These are phyloP conservation scores for Arthrinium puccinioides DNA, from an alignment of 2,329 filamentous ascomycete genomes.

Conservation along the genomic window DNA sequence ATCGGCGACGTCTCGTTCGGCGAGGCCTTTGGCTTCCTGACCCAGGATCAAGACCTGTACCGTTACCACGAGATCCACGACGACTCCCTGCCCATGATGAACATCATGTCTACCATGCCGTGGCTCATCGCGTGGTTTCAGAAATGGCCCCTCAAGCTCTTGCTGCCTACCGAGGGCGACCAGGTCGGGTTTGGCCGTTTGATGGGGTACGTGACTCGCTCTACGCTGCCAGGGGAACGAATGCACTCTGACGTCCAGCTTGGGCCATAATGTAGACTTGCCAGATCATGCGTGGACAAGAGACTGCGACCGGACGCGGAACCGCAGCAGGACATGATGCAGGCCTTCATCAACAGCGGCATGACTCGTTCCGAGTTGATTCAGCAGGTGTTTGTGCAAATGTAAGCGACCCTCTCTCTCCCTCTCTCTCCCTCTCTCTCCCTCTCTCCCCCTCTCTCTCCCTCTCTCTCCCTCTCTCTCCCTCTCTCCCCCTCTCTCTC, in stretches of 20 bases:
- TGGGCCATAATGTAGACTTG: slow-evolving; percentile 11
- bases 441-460: no score
- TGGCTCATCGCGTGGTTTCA: slow-evolving; percentile 26
- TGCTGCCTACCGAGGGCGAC: slow-evolving; percentile 28
- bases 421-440: background rate
- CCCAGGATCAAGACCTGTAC: slow-evolving; percentile 39
- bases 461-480: no score
- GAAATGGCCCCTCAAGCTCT: slow-evolving; percentile 26
- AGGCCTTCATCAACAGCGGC: slow-evolving; percentile 29
- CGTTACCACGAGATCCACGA: slow-evolving; percentile 36
- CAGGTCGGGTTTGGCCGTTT: slow-evolving; percentile 30
- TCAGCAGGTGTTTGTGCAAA: slow-evolving; percentile 30
- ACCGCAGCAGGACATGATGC: slow-evolving; percentile 29
- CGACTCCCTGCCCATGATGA: slow-evolving; percentile 30
- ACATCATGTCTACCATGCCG: slow-evolving; percentile 27
- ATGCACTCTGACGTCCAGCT: background rate
- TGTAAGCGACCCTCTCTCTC: slow-evolving; percentile 16
- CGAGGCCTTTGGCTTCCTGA: slow-evolving; percentile 41
- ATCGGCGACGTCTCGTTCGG: slow-evolving; percentile 47
- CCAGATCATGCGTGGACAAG: slow-evolving; percentile 17
- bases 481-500: no score
- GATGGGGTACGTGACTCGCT: slow-evolving; percentile 24
- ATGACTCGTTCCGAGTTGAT: slow-evolving; percentile 27
- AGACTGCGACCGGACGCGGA: slow-evolving; percentile 16
- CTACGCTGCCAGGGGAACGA: slow-evolving; percentile 11